Conservation (phyloP, 768 basidiomycete species). For the Dacryopinax primogenitus region DNA sequence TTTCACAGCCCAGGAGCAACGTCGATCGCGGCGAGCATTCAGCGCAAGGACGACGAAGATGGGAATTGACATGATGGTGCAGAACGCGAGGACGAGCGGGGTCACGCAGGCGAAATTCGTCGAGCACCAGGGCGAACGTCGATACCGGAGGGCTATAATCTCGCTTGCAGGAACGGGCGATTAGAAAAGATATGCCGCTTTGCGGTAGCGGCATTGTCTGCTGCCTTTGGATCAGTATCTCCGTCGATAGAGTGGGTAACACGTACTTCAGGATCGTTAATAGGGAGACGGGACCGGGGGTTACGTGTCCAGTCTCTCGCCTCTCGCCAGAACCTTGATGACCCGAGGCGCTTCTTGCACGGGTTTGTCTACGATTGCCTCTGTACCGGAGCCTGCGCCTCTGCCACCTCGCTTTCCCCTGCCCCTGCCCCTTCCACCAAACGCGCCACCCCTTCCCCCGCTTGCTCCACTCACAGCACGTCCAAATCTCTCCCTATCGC, state of each 20-base stretch:
- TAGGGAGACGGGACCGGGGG: not conserved
- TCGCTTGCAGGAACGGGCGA: too few relatives aligned
- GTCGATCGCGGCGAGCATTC: not conserved
- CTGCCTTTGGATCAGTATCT: not conserved
- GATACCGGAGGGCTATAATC: too few relatives aligned
- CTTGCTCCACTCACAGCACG: not conserved
- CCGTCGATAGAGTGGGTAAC: not conserved
- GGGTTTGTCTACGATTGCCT: not conserved
- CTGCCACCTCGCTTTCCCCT: not conserved
- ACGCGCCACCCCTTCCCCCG: not conserved
- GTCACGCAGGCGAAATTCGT: not conserved
- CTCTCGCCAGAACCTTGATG: not conserved
- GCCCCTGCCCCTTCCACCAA: not conserved
- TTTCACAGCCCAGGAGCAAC: not conserved
- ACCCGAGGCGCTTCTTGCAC: not conserved
- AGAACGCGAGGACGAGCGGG: not conserved
- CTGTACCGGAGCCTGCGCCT: not conserved
- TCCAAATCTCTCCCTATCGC: not conserved
- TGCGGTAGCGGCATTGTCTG: not conserved
- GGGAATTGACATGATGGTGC: not conserved
- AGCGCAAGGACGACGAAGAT: not conserved
- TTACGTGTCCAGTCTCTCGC: conserved; percentile 7
- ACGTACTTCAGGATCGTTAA: not conserved
- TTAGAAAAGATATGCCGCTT: not conserved
- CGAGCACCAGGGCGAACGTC: not conserved